Evolutionary conservation across 2,329 filamentous ascomycete species (phyloP).

Genomic region (Pseudonectria foliicola): DNA sequence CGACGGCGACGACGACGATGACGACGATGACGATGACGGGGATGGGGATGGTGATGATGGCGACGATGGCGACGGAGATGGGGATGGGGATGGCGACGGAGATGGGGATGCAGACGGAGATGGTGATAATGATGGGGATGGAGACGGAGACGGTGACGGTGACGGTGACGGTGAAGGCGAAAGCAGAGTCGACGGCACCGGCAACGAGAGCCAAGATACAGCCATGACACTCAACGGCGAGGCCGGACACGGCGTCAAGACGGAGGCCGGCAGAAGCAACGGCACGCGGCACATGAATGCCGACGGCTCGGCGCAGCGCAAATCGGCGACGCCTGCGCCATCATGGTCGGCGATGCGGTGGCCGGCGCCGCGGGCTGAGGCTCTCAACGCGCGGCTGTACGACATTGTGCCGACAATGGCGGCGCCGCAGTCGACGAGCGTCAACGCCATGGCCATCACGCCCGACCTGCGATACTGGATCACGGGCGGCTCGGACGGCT

Average conservation of each 20-base stretch:
- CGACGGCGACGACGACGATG: constrained; percentile 28
- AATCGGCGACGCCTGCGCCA: constrained; percentile 23
- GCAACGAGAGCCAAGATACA: constrained; percentile 23
- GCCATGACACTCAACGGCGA: constrained; percentile 23
- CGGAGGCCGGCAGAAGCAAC: constrained; percentile 26
- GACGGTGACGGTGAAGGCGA: constrained; percentile 33
- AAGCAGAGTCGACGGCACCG: constrained; percentile 18
- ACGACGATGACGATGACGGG: constrained; percentile 31
- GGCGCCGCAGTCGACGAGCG: constrained; percentile 88
- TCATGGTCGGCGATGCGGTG: constrained; percentile 27
- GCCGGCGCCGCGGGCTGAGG: constrained; percentile 66
- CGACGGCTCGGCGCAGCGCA: constrained; percentile 15
- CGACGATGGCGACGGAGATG: constrained; percentile 31
- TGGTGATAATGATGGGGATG: constrained; percentile 20
- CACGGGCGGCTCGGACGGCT: constrained; percentile 88
- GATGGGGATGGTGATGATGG: constrained; percentile 28
- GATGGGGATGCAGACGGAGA: constrained; percentile 33
- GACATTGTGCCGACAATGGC: constrained; percentile 97
- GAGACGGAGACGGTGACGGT: constrained; percentile 16
- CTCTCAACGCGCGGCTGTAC: constrained; percentile 72
- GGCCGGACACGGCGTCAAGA: constrained; percentile 31
- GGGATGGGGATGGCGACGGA: constrained; percentile 15
- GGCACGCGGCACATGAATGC: constrained; percentile 21
- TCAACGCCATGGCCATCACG: constrained; percentile 87
- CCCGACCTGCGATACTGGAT: constrained; percentile 94